Conservation (phyloP, 2,329 filamentous ascomycete species). For the Diaporthe capsici region DNA sequence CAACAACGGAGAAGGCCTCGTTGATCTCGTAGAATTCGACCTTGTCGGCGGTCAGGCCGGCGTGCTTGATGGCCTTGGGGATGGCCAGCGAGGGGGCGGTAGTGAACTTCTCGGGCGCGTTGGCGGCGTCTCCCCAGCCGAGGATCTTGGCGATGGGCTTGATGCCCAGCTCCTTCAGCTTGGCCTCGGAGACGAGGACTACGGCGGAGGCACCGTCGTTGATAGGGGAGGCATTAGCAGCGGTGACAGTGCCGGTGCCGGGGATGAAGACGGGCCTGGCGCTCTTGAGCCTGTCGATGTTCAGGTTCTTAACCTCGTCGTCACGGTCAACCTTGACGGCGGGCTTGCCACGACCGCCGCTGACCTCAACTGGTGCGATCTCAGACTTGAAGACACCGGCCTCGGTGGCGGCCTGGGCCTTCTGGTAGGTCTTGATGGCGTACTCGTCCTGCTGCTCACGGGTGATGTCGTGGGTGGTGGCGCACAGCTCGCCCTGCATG, state of each 20-base stretch:
- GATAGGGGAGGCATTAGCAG: constrained; percentile 95
- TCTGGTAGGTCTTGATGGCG: constrained; percentile 94
- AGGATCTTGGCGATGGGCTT: constrained; percentile 97
- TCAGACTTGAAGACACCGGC: constrained; percentile 86
- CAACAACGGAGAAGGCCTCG: constrained; percentile 98
- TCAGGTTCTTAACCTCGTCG: constrained; percentile 96
- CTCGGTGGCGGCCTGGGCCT: constrained; percentile 88
- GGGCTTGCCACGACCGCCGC: constrained; percentile 92
- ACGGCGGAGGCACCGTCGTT: constrained; percentile 95
- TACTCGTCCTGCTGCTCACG: constrained; percentile 95
- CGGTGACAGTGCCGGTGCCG: constrained; percentile 89
- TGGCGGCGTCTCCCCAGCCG: constrained; percentile 95
- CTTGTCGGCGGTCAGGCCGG: constrained; percentile 81
- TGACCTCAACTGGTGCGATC: constrained; percentile 91
- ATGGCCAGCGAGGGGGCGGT: constrained; percentile 93
- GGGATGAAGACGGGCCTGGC: constrained; percentile 89
- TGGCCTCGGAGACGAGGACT: constrained; percentile 93
- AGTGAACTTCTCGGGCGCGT: constrained; percentile 95
- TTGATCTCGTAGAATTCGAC: constrained; percentile 99
- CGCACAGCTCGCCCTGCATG: constrained; percentile 91
- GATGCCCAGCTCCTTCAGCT: constrained; percentile 90
- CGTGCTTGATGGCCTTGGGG: constrained; percentile 97
- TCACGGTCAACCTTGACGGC: constrained; percentile 84
- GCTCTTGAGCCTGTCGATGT: constrained; percentile 83
- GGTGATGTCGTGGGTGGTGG: constrained; percentile 83